A percentile compares a stretch with the other conserved stretches of the same genome.
phyloP scores from a whole-genome alignment of 2,329 filamentous ascomycete species.

The Xylaria sp. region DNA sequence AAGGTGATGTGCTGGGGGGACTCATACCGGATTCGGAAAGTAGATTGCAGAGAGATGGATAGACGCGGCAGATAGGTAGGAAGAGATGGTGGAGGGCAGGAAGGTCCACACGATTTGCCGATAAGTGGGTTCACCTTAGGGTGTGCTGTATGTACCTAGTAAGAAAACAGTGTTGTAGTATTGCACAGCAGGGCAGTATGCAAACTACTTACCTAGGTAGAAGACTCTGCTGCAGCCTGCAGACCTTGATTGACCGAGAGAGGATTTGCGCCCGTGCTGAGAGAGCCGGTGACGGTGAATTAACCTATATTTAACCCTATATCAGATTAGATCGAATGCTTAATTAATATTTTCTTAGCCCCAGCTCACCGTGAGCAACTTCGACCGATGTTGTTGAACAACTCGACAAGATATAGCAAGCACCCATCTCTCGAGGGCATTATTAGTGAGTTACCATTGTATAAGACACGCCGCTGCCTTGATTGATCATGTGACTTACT shows the following conservation, averaged over 20 bases:
- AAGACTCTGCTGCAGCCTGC: no score
- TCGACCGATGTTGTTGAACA: conserved; percentile 11
- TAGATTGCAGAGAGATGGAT: conserved; percentile 17
- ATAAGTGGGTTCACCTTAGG: conserved; percentile 15
- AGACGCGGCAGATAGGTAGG: conserved; percentile 32
- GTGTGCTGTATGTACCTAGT: neutral
- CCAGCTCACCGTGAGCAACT: neutral
- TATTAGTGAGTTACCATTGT: neutral
- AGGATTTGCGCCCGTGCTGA: neutral
- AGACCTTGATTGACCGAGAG: neutral
- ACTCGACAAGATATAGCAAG: neutral
- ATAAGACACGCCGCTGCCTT: conserved; percentile 17
- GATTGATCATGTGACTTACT: conserved; percentile 33
- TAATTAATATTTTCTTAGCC: conserved; percentile 15
- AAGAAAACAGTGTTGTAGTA: neutral
- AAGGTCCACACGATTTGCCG: conserved; percentile 36
- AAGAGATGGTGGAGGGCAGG: conserved; percentile 33
- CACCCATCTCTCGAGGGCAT: neutral
- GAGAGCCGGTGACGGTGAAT: conserved; percentile 5
- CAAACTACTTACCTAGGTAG: no score
- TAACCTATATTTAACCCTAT: neutral
- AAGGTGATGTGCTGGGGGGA: conserved; percentile 21
- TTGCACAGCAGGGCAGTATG: neutral
- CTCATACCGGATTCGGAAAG: conserved; percentile 33
- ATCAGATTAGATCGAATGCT: conserved; percentile 13